Evolutionary conservation across 768 basidiomycete genomes (phyloP).

Genomic region (Leccinum variicolor): DNA sequence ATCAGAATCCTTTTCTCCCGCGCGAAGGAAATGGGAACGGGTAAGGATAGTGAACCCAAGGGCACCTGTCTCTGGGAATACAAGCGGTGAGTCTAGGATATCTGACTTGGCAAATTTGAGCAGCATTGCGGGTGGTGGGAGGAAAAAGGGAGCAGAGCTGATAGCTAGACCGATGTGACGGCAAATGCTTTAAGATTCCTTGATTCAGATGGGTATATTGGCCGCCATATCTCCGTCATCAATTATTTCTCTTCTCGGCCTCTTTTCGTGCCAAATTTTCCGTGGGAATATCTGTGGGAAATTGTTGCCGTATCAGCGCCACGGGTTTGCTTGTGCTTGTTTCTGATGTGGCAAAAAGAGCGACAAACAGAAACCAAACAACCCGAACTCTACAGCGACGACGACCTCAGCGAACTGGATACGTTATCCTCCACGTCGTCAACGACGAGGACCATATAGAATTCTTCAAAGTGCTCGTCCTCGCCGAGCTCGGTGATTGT

Average conservation of each 20-base stretch:
- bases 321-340: slow-evolving; percentile 23
- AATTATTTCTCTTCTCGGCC: slow-evolving; percentile 1
- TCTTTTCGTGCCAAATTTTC: neutral
- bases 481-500: neutral
- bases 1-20: slow-evolving; percentile 26
- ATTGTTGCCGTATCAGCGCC: slow-evolving; percentile 10
- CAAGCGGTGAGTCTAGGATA: slow-evolving; percentile 53
- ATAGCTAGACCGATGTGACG: neutral
- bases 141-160: neutral
- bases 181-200: neutral
- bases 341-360: slow-evolving; percentile 26
- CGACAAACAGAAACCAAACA: slow-evolving; percentile 31
- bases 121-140: slow-evolving; percentile 37
- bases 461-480: slow-evolving; percentile 2
- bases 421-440: slow-evolving; percentile 18
- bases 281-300: slow-evolving; percentile 8
- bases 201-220: neutral
- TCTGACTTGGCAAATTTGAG: slow-evolving; percentile 58
- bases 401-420: slow-evolving; percentile 28
- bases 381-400: slow-evolving; percentile 24
- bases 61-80: slow-evolving; percentile 50
- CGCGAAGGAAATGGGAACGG: slow-evolving; percentile 29
- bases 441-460: slow-evolving; percentile 16
- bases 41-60: slow-evolving; percentile 51
- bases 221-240: neutral